Conservation (phyloP, 139 green algal species). For the Chlamydomonas schloesseri region DNA sequence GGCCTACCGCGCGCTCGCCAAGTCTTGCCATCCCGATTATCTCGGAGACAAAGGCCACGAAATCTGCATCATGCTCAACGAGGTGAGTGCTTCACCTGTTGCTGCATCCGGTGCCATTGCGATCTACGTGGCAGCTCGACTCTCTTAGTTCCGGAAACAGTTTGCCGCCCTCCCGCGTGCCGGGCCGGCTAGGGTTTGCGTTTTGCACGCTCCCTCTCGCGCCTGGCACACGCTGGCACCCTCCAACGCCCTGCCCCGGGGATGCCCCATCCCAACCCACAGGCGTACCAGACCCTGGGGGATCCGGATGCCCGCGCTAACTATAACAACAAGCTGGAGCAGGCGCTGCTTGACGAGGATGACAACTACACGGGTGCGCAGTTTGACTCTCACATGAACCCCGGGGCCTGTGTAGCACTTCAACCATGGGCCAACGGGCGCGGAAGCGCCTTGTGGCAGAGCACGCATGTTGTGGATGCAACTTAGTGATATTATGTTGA, state of each 20-base stretch:
- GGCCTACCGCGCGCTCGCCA: conserved; percentile 77
- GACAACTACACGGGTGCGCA: conserved; percentile 80
- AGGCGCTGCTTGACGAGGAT: conserved; percentile 68
- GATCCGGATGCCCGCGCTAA: conserved; percentile 50
- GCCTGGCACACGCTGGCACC: neutral
- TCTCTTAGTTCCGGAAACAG: no score
- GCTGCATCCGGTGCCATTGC: no score
- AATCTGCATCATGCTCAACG: conserved; percentile 91
- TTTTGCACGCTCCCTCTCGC: neutral
- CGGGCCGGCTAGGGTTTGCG: neutral
- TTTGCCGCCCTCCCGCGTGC: no score
- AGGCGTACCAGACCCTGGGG: conserved; percentile 71
- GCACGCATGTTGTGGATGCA: no score
- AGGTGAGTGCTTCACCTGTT: conserved; percentile 58
- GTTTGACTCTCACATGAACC: neutral
- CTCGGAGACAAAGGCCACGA: conserved; percentile 81
- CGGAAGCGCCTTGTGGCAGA: no score
- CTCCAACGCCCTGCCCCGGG: no score
- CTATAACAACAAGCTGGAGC: conserved; percentile 80
- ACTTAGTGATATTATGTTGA: no score
- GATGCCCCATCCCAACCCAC: no score
- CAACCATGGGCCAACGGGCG: no score
- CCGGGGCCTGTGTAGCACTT: no score
- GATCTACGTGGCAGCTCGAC: no score
- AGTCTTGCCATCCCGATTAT: conserved; percentile 82